Evolutionary conservation across 1,139 yeast genomes (phyloP).

Genomic region (Candida sp.): DNA sequence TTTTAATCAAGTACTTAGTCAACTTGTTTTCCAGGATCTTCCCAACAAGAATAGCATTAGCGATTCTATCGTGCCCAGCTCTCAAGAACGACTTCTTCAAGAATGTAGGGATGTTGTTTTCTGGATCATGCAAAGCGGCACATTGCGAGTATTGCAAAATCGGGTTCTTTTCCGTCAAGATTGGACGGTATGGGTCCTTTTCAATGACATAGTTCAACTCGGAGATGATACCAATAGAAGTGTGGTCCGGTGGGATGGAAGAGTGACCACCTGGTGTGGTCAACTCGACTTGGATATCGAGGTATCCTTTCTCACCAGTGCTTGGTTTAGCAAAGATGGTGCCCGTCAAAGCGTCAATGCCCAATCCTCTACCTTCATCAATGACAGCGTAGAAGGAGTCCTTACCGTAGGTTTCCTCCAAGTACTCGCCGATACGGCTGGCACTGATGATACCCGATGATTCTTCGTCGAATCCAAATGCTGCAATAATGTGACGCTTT

Average conservation of each 20-base stretch:
- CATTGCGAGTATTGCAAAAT: slow-evolving; percentile 37
- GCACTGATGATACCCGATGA: slow-evolving; percentile 40
- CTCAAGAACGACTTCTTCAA: slow-evolving; percentile 32
- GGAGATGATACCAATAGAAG: slow-evolving; percentile 48
- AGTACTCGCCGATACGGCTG: slow-evolving; percentile 24
- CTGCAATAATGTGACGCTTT: slow-evolving; percentile 39
- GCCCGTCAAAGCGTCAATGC: slow-evolving; percentile 29
- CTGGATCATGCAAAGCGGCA: slow-evolving; percentile 35
- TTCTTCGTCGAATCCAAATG: slow-evolving; percentile 53
- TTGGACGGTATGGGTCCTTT: slow-evolving; percentile 36
- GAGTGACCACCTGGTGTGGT: slow-evolving; percentile 52
- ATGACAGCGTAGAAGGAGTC: slow-evolving; percentile 42
- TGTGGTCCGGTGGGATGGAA: slow-evolving; percentile 50
- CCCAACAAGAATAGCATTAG: slow-evolving; percentile 31
- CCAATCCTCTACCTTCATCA: slow-evolving; percentile 48
- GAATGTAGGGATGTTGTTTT: slow-evolving; percentile 20
- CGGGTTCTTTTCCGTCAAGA: slow-evolving; percentile 40
- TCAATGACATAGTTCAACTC: slow-evolving; percentile 44
- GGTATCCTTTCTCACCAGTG: slow-evolving; percentile 46
- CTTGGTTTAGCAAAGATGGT: slow-evolving; percentile 41
- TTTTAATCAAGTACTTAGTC: slow-evolving; percentile 31
- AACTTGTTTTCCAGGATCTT: slow-evolving; percentile 18
- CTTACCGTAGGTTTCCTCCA: slow-evolving; percentile 35
- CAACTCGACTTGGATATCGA: slow-evolving; percentile 36
- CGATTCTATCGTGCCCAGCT: slow-evolving; percentile 36